Evolutionary conservation across 2,329 filamentous ascomycete genomes (phyloP).

Genomic region (Waltergamsia citrina): DNA sequence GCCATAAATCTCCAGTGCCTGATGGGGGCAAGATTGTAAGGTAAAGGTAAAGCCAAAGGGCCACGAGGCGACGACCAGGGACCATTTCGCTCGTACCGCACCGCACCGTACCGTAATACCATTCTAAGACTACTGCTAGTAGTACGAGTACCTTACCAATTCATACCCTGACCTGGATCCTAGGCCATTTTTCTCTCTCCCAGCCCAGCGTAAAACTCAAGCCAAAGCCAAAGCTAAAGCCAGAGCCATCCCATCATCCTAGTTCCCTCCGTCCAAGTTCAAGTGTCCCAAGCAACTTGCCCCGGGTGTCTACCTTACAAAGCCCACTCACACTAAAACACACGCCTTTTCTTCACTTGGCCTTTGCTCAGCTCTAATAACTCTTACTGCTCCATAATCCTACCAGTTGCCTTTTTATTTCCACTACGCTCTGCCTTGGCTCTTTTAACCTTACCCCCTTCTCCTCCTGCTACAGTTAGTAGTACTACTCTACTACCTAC

Average conservation of each 20-base stretch:
- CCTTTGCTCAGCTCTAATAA: background rate
- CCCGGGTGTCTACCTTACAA: background rate
- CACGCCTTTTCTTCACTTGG: constrained; percentile 1
- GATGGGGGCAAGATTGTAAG: background rate
- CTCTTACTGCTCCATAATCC: background rate
- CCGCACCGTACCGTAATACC: no score
- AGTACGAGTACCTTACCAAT: no score
- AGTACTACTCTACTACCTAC: background rate
- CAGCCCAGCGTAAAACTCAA: no score
- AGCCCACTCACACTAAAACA: constrained; percentile 3
- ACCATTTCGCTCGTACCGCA: background rate
- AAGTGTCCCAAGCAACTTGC: no score
- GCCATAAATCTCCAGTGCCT: background rate
- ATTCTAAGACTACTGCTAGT: no score
- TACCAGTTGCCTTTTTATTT: constrained; percentile 14
- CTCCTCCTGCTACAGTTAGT: background rate
- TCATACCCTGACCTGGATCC: no score
- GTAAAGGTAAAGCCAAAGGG: background rate
- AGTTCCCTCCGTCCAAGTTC: background rate
- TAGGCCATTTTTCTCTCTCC: no score
- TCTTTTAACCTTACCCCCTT: constrained; percentile 21
- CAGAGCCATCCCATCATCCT: background rate
- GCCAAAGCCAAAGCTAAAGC: no score
- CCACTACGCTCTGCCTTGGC: background rate
- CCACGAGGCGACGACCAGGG: background rate